phyloP scores from a whole-genome alignment of 345 rosid species.

The Eutrema heterophyllum region DNA sequence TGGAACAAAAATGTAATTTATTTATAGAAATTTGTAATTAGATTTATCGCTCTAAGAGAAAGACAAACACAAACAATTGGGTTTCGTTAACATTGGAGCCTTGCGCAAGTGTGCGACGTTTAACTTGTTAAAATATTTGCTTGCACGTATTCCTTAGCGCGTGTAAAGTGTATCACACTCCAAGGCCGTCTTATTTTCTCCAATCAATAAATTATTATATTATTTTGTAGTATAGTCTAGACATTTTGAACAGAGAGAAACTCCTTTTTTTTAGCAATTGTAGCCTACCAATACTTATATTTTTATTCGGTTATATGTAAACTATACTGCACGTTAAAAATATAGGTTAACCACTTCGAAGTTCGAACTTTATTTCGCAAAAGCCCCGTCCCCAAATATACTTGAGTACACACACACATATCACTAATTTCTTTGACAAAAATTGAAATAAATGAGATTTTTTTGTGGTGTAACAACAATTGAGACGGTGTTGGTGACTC shows the following conservation, averaged over 20 bases:
- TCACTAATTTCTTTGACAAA: background rate
- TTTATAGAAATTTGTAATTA: background rate
- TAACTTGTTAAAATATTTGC: conserved; percentile 21
- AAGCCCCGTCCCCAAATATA: background rate
- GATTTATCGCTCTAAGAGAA: background rate
- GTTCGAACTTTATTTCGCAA: background rate
- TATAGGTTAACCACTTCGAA: conserved; percentile 14
- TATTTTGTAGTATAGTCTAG: background rate
- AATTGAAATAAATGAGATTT: background rate
- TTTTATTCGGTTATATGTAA: background rate
- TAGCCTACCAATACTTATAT: background rate
- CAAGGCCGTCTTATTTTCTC: background rate
- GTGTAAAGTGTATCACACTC: conserved; percentile 11
- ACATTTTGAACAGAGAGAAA: background rate
- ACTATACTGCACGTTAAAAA: background rate
- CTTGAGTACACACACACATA: background rate
- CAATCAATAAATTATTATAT: background rate
- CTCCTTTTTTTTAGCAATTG: background rate
- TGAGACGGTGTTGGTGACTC: background rate
- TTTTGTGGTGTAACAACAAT: conserved; percentile 1
- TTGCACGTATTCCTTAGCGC: conserved; percentile 20
- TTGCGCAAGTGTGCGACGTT: conserved; percentile 18
- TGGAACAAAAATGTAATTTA: background rate
- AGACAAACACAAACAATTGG: conserved; percentile 17
- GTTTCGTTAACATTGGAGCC: conserved; percentile 16